Evolutionary conservation across 345 rosid species (phyloP).

Genomic region (Melaleuca quinquenervia): DNA sequence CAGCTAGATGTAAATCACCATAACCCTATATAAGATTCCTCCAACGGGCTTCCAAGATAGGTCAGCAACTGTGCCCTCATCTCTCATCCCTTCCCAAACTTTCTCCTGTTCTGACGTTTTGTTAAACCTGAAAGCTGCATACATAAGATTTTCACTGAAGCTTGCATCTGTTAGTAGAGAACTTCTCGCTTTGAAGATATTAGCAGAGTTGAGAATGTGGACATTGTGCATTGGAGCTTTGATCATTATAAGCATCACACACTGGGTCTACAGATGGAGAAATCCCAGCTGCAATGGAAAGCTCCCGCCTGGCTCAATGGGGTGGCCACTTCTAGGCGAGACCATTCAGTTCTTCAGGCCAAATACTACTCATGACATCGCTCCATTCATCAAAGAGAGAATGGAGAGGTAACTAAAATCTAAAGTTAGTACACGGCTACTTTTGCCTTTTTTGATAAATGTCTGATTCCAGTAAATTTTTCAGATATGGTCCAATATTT

Average conservation of each 20-base stretch:
- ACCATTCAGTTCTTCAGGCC: constrained; percentile 67
- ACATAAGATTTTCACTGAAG: neutral
- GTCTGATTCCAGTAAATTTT: neutral
- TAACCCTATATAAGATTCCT: neutral
- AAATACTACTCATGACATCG: constrained; percentile 45
- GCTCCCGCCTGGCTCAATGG: constrained; percentile 98
- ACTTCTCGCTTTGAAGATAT: neutral
- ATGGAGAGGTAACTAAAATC: constrained; percentile 38
- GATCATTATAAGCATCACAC: constrained; percentile 32
- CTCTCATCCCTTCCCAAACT: neutral
- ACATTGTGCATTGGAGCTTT: constrained; percentile 46
- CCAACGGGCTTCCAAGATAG: neutral
- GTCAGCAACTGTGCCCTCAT: neutral
- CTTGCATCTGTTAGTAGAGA: neutral
- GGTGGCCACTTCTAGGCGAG: constrained; percentile 78
- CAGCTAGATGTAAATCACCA: neutral
- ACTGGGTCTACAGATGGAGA: constrained; percentile 60
- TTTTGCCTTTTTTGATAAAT: neutral
- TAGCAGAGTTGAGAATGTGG: constrained; percentile 6
- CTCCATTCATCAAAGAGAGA: constrained; percentile 60
- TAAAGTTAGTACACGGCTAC: neutral
- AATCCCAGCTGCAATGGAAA: constrained; percentile 84
- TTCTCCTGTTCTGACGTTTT: neutral
- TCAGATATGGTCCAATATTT: constrained; percentile 83
- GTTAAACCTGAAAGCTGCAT: neutral